Evolutionary conservation across 805 yeast species (phyloP).

Genomic region (Alloascoidea africana): DNA sequence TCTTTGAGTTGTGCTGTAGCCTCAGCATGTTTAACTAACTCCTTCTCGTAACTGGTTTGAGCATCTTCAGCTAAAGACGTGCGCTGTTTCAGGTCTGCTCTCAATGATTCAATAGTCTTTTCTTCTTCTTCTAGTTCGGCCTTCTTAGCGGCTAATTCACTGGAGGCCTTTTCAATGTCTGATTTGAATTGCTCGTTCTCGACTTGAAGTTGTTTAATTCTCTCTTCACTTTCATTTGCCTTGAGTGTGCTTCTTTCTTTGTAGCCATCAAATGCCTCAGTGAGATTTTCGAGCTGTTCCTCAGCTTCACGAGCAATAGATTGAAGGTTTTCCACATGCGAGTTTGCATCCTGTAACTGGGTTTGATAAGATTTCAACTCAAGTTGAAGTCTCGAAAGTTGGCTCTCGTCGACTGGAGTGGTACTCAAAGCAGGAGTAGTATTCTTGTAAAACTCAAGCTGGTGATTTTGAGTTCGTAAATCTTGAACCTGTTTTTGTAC

Average conservation of each 20-base stretch:
- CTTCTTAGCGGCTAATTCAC: too few relatives aligned
- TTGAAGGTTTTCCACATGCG: constrained; percentile 45
- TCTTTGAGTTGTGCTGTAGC: constrained; percentile 25
- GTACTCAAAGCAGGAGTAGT: too few relatives aligned
- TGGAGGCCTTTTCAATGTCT: neutral
- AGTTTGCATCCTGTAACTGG: constrained; percentile 41
- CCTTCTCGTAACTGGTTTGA: constrained; percentile 39
- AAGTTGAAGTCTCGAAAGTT: constrained; percentile 17
- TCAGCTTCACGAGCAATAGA: constrained; percentile 54
- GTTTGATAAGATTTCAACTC: constrained; percentile 32
- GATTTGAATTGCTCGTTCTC: neutral
- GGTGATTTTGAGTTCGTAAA: too few relatives aligned
- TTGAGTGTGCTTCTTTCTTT: constrained; percentile 15
- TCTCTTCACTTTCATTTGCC: constrained; percentile 4
- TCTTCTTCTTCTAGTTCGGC: constrained; percentile 5
- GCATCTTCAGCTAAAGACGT: constrained; percentile 29
- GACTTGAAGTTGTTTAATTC: constrained; percentile 3
- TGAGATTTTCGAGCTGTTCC: constrained; percentile 40
- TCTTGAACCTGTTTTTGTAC: too few relatives aligned
- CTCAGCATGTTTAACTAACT: constrained; percentile 38
- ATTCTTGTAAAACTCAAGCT: constrained; percentile 38
- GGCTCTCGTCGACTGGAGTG: constrained; percentile 20
- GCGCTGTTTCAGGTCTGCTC: constrained; percentile 26
- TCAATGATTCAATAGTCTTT: constrained; percentile 8
- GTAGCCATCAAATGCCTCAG: constrained; percentile 34